A percentile compares a stretch with the other conserved stretches of the same genome.
Evolutionary conservation across 768 basidiomycete species (phyloP).

Genomic region (Russula abietina): DNA sequence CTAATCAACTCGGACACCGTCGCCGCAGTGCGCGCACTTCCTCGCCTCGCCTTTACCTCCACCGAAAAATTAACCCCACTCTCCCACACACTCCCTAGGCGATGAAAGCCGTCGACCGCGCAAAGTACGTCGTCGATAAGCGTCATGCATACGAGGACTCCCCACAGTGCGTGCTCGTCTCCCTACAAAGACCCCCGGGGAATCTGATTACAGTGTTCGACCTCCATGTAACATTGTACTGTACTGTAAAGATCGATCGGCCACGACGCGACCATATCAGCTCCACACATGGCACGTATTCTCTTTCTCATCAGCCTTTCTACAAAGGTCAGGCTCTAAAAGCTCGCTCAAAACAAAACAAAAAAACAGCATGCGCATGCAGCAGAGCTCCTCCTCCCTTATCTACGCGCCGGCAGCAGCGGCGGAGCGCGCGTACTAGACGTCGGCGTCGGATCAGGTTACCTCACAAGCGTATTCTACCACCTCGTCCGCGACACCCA

Average conservation of each 20-base stretch:
- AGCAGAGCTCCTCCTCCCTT: constrained; percentile 65
- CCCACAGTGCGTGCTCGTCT: constrained; percentile 41
- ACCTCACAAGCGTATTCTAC: constrained; percentile 75
- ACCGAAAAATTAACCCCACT: neutral
- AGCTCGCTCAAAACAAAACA: neutral
- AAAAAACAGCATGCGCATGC: constrained; percentile 74
- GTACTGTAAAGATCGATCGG: constrained; percentile 48
- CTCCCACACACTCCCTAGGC: constrained; percentile 30
- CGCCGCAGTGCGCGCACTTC: constrained; percentile 40
- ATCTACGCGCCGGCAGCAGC: constrained; percentile 43
- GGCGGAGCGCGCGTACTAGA: constrained; percentile 64
- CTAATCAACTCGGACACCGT: constrained; percentile 56
- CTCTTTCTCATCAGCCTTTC: neutral
- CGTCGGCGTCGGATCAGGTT: constrained; percentile 85
- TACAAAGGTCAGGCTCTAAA: neutral
- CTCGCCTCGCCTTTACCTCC: neutral
- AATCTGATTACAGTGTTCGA: too few species aligned
- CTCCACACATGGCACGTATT: constrained; percentile 54
- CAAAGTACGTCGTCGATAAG: constrained; percentile 38
- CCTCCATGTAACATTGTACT: too few species aligned
- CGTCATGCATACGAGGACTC: constrained; percentile 44
- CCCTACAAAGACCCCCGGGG: too few species aligned
- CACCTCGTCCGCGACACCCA: constrained; percentile 46
- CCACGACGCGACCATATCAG: constrained; percentile 87
- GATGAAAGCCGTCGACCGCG: constrained; percentile 44